A percentile compares a stretch with the other conserved stretches of the same genome.
These are phyloP conservation scores for Eragrostis nindensis DNA, from an alignment of 176 grass and related monocot genomes.

Conservation along the genomic window DNA sequence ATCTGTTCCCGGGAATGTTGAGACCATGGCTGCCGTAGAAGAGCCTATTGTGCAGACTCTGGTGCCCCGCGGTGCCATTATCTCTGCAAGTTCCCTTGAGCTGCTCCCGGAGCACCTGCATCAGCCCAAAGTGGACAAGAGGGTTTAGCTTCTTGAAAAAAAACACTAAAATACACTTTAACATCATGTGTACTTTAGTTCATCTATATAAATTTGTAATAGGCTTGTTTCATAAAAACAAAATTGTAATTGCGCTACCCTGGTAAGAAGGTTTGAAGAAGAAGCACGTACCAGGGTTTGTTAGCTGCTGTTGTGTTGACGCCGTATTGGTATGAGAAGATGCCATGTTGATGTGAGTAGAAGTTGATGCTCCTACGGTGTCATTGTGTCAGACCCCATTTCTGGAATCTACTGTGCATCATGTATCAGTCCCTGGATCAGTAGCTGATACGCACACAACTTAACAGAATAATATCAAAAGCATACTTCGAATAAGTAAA, in stretches of 20 bases:
- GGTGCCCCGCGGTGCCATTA: background rate
- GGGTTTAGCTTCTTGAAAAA: background rate
- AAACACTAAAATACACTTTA: background rate
- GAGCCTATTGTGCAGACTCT: background rate
- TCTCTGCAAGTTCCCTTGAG: background rate
- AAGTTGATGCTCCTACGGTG: background rate
- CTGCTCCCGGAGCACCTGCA: slow-evolving; percentile 1
- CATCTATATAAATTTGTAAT: too few species aligned
- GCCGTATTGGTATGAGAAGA: background rate
- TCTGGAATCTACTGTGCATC: too few species aligned
- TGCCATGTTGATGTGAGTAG: too few species aligned
- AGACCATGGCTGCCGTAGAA: background rate
- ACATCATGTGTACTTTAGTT: background rate
- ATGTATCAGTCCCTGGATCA: too few species aligned
- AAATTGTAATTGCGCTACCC: too few species aligned
- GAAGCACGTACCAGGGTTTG: background rate
- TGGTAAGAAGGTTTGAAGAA: background rate
- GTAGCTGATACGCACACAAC: too few species aligned
- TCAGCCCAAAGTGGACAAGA: background rate
- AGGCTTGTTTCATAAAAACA: too few species aligned
- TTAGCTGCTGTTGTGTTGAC: background rate
- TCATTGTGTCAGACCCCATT: too few species aligned
- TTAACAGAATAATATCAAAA: too few species aligned
- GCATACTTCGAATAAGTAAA: too few species aligned
- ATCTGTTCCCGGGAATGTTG: background rate